Percentiles rank a stretch among this genome's conserved stretches.
phyloP scores from a whole-genome alignment of 495 filamentous ascomycete species.

The Melanomma pulvis-pyrius region DNA sequence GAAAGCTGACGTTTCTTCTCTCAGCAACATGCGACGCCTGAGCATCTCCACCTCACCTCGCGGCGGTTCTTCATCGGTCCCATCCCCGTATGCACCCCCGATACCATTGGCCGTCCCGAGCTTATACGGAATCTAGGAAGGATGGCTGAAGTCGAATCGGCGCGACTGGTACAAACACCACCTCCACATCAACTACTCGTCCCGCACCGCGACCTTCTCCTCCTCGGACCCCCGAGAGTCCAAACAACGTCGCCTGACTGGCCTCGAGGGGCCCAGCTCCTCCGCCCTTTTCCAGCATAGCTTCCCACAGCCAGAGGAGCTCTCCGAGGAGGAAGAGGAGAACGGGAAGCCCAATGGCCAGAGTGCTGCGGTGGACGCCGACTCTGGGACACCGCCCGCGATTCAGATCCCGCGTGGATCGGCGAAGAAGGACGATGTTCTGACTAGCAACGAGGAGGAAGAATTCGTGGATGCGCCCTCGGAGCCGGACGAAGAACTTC shows the following conservation, averaged over 20 bases:
- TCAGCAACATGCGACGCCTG: slow-evolving; percentile 64
- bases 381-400: slow-evolving; percentile 2
- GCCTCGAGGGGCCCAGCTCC: slow-evolving; percentile 48
- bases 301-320: slow-evolving; percentile 52
- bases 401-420: slow-evolving; percentile 24
- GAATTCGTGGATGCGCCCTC: slow-evolving; percentile 36
- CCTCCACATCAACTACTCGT: slow-evolving; percentile 61
- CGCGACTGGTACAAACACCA: slow-evolving; percentile 64
- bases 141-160: slow-evolving; percentile 67
- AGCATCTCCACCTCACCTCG: slow-evolving; percentile 65
- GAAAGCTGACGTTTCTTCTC: slow-evolving; percentile 2
- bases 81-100: slow-evolving; percentile 51
- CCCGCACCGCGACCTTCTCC: slow-evolving; percentile 58
- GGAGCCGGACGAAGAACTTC: slow-evolving; percentile 25
- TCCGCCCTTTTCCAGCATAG: slow-evolving; percentile 45
- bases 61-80: slow-evolving; percentile 69
- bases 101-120: not conserved
- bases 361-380: not conserved
- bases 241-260: slow-evolving; percentile 48
- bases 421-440: slow-evolving; percentile 9
- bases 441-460: slow-evolving; percentile 5
- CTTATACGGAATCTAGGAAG: slow-evolving; percentile 45
- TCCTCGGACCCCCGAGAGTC: slow-evolving; percentile 51
- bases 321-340: slow-evolving; percentile 39
- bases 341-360: not conserved